Percentiles rank a stretch among this genome's conserved stretches.
Conservation (phyloP, 306 rosid species). For the Mimosa bimucronata region DNA sequence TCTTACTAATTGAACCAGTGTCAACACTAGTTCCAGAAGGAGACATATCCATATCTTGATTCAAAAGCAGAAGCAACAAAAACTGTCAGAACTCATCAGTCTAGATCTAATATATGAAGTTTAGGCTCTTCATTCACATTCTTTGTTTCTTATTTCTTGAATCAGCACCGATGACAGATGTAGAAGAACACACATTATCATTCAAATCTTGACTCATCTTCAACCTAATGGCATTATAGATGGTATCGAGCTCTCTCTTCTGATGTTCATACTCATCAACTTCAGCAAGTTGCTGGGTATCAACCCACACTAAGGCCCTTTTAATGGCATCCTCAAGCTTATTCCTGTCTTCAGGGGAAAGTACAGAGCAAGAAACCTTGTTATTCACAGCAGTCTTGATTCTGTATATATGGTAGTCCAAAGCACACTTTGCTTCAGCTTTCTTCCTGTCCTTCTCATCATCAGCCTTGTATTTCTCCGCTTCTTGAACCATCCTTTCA, state of each 20-base stretch:
- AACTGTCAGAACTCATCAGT: too few species aligned
- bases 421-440: conserved; percentile 23
- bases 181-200: too few species aligned
- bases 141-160: too few species aligned
- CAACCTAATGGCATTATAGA: too few species aligned
- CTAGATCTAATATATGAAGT: too few species aligned
- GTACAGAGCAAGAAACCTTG: conserved; percentile 47
- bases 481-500: conserved; percentile 65
- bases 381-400: conserved; percentile 64
- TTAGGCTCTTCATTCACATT: too few species aligned
- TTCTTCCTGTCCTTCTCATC: neutral
- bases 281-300: neutral
- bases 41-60: too few species aligned
- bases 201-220: too few species aligned
- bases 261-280: neutral
- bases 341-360: conserved; percentile 48
- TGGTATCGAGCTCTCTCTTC: neutral
- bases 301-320: neutral
- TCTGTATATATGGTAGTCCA: conserved; percentile 61
- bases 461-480: conserved; percentile 59
- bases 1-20: too few species aligned
- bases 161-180: too few species aligned
- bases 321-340: conserved; percentile 55
- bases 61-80: too few species aligned
- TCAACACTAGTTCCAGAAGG: too few species aligned